A percentile compares a stretch with the other conserved stretches of the same genome.
phyloP scores from a whole-genome alignment of 148 eudicot genomes.

The Persicaria maculosa region DNA sequence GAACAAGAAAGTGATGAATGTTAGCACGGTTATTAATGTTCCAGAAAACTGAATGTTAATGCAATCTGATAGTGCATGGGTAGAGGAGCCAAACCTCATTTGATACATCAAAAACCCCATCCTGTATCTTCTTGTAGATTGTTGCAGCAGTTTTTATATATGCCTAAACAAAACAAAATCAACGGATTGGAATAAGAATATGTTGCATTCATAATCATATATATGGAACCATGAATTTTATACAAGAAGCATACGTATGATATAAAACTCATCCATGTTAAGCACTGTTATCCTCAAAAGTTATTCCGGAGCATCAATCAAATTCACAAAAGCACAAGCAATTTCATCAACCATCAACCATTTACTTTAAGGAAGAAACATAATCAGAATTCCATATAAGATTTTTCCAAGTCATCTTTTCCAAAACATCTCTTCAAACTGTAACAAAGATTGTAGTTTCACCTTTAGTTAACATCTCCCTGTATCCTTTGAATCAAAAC shows the following conservation, averaged over 20 bases:
- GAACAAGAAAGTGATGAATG: not conserved
- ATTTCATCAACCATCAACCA: no score
- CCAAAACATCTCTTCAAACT: no score
- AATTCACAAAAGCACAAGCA: no score
- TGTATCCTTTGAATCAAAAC: no score
- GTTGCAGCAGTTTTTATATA: constrained; percentile 42
- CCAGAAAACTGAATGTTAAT: not conserved
- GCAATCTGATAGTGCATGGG: not conserved
- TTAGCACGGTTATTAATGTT: not conserved
- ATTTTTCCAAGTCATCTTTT: no score
- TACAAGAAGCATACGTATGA: not conserved
- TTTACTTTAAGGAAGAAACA: no score
- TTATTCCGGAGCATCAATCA: no score
- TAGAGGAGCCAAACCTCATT: constrained; percentile 31
- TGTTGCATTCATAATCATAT: not conserved
- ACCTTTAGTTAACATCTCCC: no score
- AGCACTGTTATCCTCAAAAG: no score
- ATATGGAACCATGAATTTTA: not conserved
- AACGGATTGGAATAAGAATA: constrained; percentile 4
- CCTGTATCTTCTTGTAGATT: constrained; percentile 47
- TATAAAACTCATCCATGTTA: not conserved
- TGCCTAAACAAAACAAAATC: constrained; percentile 23
- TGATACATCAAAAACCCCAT: constrained; percentile 45
- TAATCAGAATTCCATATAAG: no score
- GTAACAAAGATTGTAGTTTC: no score